A percentile compares a stretch with the other conserved stretches of the same genome.
phyloP scores from a whole-genome alignment of 495 filamentous ascomycete species.

The Xylaria venustula region DNA sequence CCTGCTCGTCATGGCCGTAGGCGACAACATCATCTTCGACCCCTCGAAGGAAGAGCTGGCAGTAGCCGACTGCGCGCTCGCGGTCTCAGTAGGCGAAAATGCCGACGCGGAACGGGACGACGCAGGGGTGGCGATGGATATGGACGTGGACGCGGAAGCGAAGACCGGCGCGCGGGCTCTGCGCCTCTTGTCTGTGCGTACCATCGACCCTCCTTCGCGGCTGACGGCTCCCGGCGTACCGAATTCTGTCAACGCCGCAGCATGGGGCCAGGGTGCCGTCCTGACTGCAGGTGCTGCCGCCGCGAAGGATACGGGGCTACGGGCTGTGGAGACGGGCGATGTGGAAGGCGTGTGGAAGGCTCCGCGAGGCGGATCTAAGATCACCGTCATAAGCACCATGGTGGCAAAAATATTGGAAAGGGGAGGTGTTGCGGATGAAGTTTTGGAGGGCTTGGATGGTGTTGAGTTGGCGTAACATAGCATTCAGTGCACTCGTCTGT shows the following conservation, averaged over 20 bases:
- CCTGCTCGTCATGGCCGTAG: conserved; percentile 82
- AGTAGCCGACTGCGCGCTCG: conserved; percentile 84
- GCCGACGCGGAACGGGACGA: not conserved
- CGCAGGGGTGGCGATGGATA: conserved; percentile 5
- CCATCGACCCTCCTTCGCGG: conserved; percentile 59
- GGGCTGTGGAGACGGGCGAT: conserved; percentile 52
- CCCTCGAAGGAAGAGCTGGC: conserved; percentile 85
- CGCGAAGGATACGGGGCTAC: conserved; percentile 40
- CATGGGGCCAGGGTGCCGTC: conserved; percentile 38
- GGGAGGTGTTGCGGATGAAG: conserved; percentile 81
- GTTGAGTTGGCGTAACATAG: conserved; percentile 46
- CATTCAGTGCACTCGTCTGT: not conserved
- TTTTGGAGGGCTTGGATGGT: conserved; percentile 71
- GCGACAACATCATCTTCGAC: conserved; percentile 89
- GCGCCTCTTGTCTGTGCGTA: conserved; percentile 64
- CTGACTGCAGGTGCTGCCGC: conserved; percentile 37
- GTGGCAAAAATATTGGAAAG: conserved; percentile 62
- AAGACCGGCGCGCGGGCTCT: conserved; percentile 25
- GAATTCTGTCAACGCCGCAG: conserved; percentile 66
- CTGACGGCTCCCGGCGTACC: conserved; percentile 63
- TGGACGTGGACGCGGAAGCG: conserved; percentile 27
- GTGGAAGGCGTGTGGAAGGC: conserved; percentile 77
- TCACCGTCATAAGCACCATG: conserved; percentile 64
- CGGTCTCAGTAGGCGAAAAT: conserved; percentile 67
- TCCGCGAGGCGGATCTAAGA: conserved; percentile 70